Conservation (phyloP, 2,329 filamentous ascomycete species). For the Paraphaeosphaeria minitans region DNA sequence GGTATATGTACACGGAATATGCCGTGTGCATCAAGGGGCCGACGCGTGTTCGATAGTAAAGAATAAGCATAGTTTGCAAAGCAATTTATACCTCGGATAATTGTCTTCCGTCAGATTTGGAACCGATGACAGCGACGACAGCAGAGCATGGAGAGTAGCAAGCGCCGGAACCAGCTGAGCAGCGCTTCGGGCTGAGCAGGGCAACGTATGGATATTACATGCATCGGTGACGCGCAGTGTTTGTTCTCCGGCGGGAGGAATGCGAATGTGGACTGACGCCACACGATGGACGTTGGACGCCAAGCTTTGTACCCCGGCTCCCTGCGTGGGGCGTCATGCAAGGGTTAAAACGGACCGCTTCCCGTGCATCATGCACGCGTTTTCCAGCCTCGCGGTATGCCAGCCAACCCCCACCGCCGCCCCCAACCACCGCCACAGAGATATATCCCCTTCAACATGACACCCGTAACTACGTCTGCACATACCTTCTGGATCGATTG, state of each 20-base stretch:
- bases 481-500: background rate
- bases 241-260: background rate
- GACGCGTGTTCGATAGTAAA: slow-evolving; percentile 16
- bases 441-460: background rate
- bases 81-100: background rate
- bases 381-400: slow-evolving; percentile 20
- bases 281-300: slow-evolving; percentile 11
- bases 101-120: background rate
- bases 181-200: background rate
- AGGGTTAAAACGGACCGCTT: slow-evolving; percentile 8
- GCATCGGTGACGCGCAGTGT: background rate
- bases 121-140: background rate
- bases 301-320: slow-evolving; percentile 8
- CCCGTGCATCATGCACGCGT: slow-evolving; percentile 8
- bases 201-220: background rate
- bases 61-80: background rate
- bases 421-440: slow-evolving; percentile 1
- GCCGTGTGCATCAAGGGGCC: slow-evolving; percentile 1
- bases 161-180: background rate
- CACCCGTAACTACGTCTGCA: no score
- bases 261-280: slow-evolving; percentile 1
- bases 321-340: slow-evolving; percentile 12
- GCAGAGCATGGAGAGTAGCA: background rate
- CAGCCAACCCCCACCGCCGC: slow-evolving; percentile 24
- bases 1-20: slow-evolving; percentile 13